phyloP scores from a whole-genome alignment of 257 asterid genomes.

The Eucommia ulmoides region DNA sequence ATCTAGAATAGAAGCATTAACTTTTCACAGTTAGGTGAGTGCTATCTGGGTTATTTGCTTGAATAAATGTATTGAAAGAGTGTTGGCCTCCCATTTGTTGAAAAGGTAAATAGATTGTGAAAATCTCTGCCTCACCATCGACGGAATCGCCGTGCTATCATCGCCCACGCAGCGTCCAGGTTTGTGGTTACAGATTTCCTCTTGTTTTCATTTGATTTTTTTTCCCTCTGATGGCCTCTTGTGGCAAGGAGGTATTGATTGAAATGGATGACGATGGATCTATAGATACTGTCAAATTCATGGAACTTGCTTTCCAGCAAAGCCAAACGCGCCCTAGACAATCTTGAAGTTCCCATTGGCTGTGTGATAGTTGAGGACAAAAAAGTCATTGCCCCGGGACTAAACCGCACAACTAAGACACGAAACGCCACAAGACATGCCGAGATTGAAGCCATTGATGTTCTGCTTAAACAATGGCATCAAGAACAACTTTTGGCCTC shows the following conservation, averaged over 20 bases:
- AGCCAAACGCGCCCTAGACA: neutral
- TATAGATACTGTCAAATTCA: neutral
- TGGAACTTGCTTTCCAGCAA: neutral
- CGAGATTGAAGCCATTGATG: conserved; percentile 95
- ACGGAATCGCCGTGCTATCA: too few relatives aligned
- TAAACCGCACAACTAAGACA: conserved; percentile 67
- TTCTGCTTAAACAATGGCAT: conserved; percentile 64
- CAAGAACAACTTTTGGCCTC: conserved; percentile 37
- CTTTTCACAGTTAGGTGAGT: too few relatives aligned
- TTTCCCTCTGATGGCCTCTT: neutral
- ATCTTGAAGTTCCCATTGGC: neutral
- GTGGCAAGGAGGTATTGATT: neutral
- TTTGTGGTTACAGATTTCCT: too few relatives aligned
- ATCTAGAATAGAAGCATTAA: too few relatives aligned
- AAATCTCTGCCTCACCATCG: too few relatives aligned
- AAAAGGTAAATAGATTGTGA: too few relatives aligned
- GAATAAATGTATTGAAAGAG: too few relatives aligned
- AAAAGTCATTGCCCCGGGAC: conserved; percentile 60
- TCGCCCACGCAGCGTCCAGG: too few relatives aligned
- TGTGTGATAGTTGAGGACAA: conserved; percentile 64
- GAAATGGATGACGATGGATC: too few relatives aligned
- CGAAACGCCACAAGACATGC: conserved; percentile 92
- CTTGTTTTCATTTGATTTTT: too few relatives aligned
- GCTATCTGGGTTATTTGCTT: too few relatives aligned
- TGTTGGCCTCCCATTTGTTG: too few relatives aligned